These are phyloP conservation scores for Rhizophora apiculata DNA, from an alignment of 345 rosid species.

Conservation along the genomic window DNA sequence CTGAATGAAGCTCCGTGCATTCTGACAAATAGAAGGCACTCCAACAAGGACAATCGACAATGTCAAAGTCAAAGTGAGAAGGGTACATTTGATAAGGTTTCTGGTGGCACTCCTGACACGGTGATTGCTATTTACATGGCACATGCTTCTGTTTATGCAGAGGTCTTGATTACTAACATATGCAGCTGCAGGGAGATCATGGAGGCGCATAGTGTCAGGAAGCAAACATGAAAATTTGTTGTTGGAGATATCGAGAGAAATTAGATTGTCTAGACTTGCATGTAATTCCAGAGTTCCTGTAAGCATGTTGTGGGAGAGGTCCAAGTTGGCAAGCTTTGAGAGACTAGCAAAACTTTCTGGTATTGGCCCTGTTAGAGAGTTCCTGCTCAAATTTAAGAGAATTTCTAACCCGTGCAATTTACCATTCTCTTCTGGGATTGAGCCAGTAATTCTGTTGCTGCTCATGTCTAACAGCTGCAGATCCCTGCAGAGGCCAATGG, in stretches of 20 bases:
- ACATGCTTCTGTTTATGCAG: constrained; percentile 43
- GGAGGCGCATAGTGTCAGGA: constrained; percentile 57
- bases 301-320: constrained; percentile 56
- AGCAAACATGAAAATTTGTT: constrained; percentile 57
- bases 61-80: constrained; percentile 40
- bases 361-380: constrained; percentile 50
- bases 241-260: constrained; percentile 54
- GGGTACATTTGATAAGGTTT: constrained; percentile 36
- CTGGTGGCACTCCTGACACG: constrained; percentile 27
- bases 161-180: constrained; percentile 48
- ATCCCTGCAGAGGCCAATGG: constrained; percentile 52
- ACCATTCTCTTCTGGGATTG: constrained; percentile 53
- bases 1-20: constrained; percentile 24
- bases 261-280: constrained; percentile 54
- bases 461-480: constrained; percentile 60
- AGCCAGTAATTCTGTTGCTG: constrained; percentile 47
- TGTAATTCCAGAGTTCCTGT: constrained; percentile 41
- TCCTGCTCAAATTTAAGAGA: constrained; percentile 61
- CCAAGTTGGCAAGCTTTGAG: constrained; percentile 59
- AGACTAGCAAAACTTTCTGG: constrained; percentile 53
- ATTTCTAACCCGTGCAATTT: constrained; percentile 55
- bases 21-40: constrained; percentile 33
- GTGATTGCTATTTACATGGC: constrained; percentile 19
- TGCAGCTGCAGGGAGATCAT: constrained; percentile 41
- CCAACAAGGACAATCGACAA: constrained; percentile 34